A percentile compares a stretch with the other conserved stretches of the same genome.
These are phyloP conservation scores for Glaciozyma antarctica DNA, from an alignment of 768 basidiomycete genomes.

Conservation along the genomic window DNA sequence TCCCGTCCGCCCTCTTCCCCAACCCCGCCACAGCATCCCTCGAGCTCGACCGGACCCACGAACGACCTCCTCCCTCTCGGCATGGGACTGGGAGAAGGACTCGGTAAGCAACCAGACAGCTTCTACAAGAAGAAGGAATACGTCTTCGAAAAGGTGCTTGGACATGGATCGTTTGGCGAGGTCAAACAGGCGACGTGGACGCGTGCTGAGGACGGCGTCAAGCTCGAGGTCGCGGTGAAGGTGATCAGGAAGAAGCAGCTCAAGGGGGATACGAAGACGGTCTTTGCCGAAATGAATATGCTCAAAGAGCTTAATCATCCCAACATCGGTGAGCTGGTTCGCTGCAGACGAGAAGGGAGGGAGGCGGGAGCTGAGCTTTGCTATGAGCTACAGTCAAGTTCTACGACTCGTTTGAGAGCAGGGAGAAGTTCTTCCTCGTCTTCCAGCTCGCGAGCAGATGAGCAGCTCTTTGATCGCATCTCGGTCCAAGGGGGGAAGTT, in stretches of 20 bases:
- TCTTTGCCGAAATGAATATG: conserved; percentile 89
- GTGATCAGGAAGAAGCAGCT: conserved; percentile 86
- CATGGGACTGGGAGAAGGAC: conserved; percentile 5
- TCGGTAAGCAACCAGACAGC: background rate
- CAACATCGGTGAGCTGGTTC: conserved; percentile 53
- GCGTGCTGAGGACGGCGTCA: conserved; percentile 35
- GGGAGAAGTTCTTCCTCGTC: conserved; percentile 80
- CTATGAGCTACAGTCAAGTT: conserved; percentile 58
- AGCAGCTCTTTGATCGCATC: conserved; percentile 86
- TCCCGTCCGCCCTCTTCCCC: too few relatives aligned
- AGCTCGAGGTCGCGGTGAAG: conserved; percentile 45
- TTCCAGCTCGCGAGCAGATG: conserved; percentile 82
- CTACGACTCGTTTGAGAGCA: conserved; percentile 91
- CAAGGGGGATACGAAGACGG: conserved; percentile 48
- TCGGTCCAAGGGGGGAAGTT: conserved; percentile 77
- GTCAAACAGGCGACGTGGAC: conserved; percentile 58
- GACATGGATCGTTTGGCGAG: conserved; percentile 6
- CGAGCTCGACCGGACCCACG: too few relatives aligned
- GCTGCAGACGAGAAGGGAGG: background rate
- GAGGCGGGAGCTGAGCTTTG: background rate
- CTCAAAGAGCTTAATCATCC: conserved; percentile 79
- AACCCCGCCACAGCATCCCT: too few relatives aligned
- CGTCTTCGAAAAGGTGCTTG: conserved; percentile 30
- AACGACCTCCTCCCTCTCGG: too few relatives aligned
- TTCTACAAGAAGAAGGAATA: conserved; percentile 65